A percentile compares a stretch with the other conserved stretches of the same genome.
Evolutionary conservation across 352 stramenopile genomes (phyloP).

Genomic region (Phytophthora boehmeriae): DNA sequence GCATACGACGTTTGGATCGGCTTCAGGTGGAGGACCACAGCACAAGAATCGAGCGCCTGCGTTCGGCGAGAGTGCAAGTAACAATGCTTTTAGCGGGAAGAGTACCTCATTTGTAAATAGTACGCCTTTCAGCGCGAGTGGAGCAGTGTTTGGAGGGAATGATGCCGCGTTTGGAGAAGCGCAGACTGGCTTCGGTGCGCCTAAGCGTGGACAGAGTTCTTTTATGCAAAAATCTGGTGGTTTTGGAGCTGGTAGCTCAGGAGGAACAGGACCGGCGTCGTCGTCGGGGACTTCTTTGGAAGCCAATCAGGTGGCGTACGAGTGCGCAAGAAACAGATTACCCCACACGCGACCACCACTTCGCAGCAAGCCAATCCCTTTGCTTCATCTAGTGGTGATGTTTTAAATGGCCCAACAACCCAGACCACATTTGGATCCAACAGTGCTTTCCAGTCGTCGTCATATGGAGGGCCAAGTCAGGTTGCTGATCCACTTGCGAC

Average conservation of each 20-base stretch:
- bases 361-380: slow-evolving; percentile 35
- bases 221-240: slow-evolving; percentile 21
- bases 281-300: slow-evolving; percentile 37
- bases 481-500: slow-evolving; percentile 4
- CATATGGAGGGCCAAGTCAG: slow-evolving; percentile 22
- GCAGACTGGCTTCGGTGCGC: slow-evolving; percentile 19
- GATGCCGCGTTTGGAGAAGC: slow-evolving; percentile 24
- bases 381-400: slow-evolving; percentile 2
- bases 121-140: slow-evolving; percentile 16
- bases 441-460: slow-evolving; percentile 14
- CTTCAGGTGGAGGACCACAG: slow-evolving; percentile 19
- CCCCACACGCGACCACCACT: slow-evolving; percentile 12
- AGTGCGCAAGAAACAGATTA: slow-evolving; percentile 35
- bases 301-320: slow-evolving; percentile 19
- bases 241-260: slow-evolving; percentile 17
- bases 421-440: slow-evolving; percentile 34
- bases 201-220: slow-evolving; percentile 19
- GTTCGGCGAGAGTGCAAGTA: slow-evolving; percentile 13
- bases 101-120: slow-evolving; percentile 9
- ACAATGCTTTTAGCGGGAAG: slow-evolving; percentile 19
- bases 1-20: slow-evolving; percentile 36
- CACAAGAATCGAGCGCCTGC: slow-evolving; percentile 18
- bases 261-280: slow-evolving; percentile 15
- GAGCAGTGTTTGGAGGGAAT: slow-evolving; percentile 10
- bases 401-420: slow-evolving; percentile 5